Evolutionary conservation across 352 stramenopile genomes (phyloP).

Genomic region (Globisporangium echinulatum): DNA sequence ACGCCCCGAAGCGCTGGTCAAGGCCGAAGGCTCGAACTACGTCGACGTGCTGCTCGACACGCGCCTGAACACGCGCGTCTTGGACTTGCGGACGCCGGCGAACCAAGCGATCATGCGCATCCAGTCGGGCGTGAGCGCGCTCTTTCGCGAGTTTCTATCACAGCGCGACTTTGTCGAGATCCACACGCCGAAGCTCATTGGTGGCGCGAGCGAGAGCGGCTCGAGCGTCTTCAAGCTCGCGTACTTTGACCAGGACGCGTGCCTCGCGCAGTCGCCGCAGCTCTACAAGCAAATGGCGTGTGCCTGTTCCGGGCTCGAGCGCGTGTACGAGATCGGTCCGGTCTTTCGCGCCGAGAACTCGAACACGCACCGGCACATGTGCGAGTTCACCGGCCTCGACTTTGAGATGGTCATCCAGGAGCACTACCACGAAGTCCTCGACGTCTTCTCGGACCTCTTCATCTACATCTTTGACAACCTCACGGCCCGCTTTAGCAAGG

Average conservation of each 20-base stretch:
- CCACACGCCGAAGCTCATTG: conserved; percentile 98
- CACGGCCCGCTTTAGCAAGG: conserved; percentile 88
- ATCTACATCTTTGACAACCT: conserved; percentile 99
- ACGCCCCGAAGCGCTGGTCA: conserved; percentile 79
- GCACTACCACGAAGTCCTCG: conserved; percentile 98
- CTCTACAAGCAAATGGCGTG: conserved; percentile 99
- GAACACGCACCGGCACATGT: conserved; percentile 99
- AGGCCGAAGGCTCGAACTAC: conserved; percentile 80
- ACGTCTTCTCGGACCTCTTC: conserved; percentile 98
- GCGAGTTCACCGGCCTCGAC: conserved; percentile 99
- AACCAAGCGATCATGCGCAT: conserved; percentile 99
- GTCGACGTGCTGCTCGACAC: conserved; percentile 88
- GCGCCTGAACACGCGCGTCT: conserved; percentile 92
- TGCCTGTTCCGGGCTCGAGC: conserved; percentile 96
- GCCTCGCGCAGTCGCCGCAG: conserved; percentile 96
- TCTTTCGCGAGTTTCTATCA: conserved; percentile 97
- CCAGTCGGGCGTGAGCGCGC: conserved; percentile 92
- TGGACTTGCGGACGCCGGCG: conserved; percentile 97
- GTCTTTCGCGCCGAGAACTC: conserved; percentile 99
- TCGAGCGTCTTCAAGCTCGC: conserved; percentile 97
- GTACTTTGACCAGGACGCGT: conserved; percentile 98
- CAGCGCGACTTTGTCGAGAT: conserved; percentile 97
- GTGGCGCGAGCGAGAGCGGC: conserved; percentile 95
- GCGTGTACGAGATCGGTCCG: conserved; percentile 98
- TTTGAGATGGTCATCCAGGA: conserved; percentile 99